Conservation (phyloP, 352 stramenopile genomes). For the Blastocystis sp. region DNA sequence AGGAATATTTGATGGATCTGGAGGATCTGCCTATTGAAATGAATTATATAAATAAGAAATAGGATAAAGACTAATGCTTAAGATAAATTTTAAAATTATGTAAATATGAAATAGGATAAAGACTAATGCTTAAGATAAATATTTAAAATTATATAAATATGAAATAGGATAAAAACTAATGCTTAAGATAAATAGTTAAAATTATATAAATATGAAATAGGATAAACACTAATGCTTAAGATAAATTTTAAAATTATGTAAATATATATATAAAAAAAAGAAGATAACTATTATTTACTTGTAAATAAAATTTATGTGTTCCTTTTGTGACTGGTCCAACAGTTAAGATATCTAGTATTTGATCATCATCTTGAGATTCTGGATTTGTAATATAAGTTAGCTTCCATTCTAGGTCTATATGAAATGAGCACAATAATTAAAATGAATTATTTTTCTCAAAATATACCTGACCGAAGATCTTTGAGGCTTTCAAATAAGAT, state of each 20-base stretch:
- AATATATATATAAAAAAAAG: too few relatives aligned
- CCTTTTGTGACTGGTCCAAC: conserved; percentile 87
- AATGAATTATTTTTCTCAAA: conserved; percentile 36
- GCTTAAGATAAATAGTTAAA: too few relatives aligned
- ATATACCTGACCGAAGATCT: conserved; percentile 74
- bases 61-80: background rate
- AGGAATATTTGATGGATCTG: conserved; percentile 68
- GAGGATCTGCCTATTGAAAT: conserved; percentile 63
- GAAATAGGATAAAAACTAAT: too few relatives aligned
- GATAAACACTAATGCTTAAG: too few relatives aligned
- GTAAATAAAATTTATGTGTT: conserved; percentile 93
- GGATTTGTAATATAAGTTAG: conserved; percentile 91
- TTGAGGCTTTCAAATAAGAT: conserved; percentile 96
- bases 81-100: background rate
- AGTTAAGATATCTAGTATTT: conserved; percentile 88
- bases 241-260: too few relatives aligned
- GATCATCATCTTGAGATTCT: conserved; percentile 76
- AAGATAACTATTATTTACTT: conserved; percentile 40
- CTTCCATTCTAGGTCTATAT: conserved; percentile 89
- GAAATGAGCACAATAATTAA: conserved; percentile 5
- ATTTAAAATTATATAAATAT: background rate
- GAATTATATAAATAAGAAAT: too few relatives aligned
- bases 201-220: conserved; percentile 9
- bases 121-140: too few relatives aligned
- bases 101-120: conserved; percentile 5